Conservation (phyloP, 2,329 filamentous ascomycete species). For the Sclerotinia minor region DNA sequence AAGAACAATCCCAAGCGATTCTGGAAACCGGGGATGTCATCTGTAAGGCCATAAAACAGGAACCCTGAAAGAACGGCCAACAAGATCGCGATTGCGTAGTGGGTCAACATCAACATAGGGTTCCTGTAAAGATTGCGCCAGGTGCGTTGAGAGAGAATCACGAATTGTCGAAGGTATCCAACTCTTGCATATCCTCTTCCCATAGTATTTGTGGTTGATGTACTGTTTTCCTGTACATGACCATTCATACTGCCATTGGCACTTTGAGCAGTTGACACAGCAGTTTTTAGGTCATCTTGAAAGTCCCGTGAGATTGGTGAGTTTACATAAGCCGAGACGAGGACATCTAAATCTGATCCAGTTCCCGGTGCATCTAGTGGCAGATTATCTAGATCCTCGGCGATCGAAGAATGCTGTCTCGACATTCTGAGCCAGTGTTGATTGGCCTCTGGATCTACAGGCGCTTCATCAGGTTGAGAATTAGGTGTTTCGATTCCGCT, state of each 20-base stretch:
- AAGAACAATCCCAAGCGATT: slow-evolving; percentile 97
- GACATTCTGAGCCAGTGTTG: slow-evolving; percentile 62
- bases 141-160: slow-evolving; percentile 84
- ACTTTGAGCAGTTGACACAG: slow-evolving; percentile 62
- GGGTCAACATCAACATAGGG: slow-evolving; percentile 96
- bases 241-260: slow-evolving; percentile 66
- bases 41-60: slow-evolving; percentile 92
- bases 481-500: slow-evolving; percentile 62
- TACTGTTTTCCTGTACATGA: slow-evolving; percentile 52
- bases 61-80: slow-evolving; percentile 92
- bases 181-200: slow-evolving; percentile 82
- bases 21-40: slow-evolving; percentile 96
- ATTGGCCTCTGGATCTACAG: slow-evolving; percentile 45
- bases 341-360: slow-evolving; percentile 76
- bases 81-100: slow-evolving; percentile 95
- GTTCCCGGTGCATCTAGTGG: slow-evolving; percentile 57
- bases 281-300: slow-evolving; percentile 74
- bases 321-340: slow-evolving; percentile 72
- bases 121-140: slow-evolving; percentile 98
- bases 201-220: slow-evolving; percentile 51
- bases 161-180: slow-evolving; percentile 77
- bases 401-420: slow-evolving; percentile 55
- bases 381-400: slow-evolving; percentile 69
- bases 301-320: slow-evolving; percentile 77
- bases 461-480: slow-evolving; percentile 61